A percentile compares a stretch with the other conserved stretches of the same genome.
Evolutionary conservation across 805 yeast species (phyloP).

Genomic region (Suhomyces prunicola): DNA sequence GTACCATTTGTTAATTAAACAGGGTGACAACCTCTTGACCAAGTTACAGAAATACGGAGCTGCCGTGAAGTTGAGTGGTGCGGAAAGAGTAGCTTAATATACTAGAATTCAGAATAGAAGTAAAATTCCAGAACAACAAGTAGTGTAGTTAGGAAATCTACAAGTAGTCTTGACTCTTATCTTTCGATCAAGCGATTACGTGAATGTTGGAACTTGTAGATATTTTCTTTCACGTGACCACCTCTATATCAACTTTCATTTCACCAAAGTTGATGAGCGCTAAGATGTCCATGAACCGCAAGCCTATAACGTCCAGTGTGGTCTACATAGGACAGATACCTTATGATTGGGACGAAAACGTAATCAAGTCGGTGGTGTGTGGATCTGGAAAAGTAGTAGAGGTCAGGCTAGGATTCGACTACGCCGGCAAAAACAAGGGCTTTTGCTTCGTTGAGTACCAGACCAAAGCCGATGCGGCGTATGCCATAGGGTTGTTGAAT

Average conservation of each 20-base stretch:
- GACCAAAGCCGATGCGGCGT: constrained; percentile 49
- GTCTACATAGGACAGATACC: constrained; percentile 65
- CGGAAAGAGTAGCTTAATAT: constrained; percentile 54
- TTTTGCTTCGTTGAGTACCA: constrained; percentile 62
- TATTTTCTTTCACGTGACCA: neutral
- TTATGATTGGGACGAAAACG: constrained; percentile 65
- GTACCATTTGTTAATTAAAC: constrained; percentile 82
- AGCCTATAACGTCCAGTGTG: constrained; percentile 2
- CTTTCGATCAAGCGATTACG: no score
- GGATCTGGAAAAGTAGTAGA: constrained; percentile 73
- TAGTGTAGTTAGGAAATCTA: neutral
- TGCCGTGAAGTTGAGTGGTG: constrained; percentile 92
- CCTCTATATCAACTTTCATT: neutral
- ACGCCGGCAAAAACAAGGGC: constrained; percentile 61
- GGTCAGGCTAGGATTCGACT: constrained; percentile 59
- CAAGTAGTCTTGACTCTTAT: no score
- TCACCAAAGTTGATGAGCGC: neutral
- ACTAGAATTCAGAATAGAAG: neutral
- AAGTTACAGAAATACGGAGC: constrained; percentile 96
- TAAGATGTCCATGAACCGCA: neutral
- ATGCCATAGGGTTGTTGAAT: constrained; percentile 43
- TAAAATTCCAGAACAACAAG: neutral
- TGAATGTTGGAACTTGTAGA: no score
- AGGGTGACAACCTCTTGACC: constrained; percentile 88
- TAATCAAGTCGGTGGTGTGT: constrained; percentile 58